Evolutionary conservation across 371 early-diverging fungal species (phyloP).

Genomic region (Mucor piriformis): DNA sequence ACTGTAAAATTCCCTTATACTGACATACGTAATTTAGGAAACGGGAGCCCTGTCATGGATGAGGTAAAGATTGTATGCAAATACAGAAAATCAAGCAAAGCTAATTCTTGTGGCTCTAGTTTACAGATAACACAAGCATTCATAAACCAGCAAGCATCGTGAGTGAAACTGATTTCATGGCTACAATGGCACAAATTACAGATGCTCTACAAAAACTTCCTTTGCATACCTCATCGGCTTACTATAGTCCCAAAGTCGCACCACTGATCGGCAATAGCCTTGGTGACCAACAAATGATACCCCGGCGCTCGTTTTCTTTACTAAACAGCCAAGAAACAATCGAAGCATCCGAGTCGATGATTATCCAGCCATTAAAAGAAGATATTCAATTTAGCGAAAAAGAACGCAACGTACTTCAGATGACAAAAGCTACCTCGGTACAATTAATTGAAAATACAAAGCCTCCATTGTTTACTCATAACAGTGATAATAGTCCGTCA

Average conservation of each 20-base stretch:
- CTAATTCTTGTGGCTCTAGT: neutral
- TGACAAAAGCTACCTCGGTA: constrained; percentile 2
- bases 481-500: neutral
- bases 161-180: constrained; percentile 16
- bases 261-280: neutral
- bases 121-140: neutral
- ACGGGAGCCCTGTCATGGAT: constrained; percentile 16
- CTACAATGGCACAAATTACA: constrained; percentile 26
- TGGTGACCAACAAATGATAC: constrained; percentile 8
- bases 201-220: constrained; percentile 22
- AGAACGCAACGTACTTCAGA: constrained; percentile 1
- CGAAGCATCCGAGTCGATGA: constrained; percentile 8
- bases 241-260: constrained; percentile 1
- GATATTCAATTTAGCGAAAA: constrained; percentile 9
- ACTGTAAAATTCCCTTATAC: neutral
- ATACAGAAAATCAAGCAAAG: neutral
- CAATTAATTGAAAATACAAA: neutral
- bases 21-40: neutral
- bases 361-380: neutral
- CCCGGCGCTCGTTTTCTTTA: constrained; percentile 1
- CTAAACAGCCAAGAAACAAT: neutral
- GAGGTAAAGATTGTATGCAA: constrained; percentile 3
- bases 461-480: neutral
- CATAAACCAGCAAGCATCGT: constrained; percentile 1
- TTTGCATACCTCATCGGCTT: neutral